phyloP scores from a whole-genome alignment of 2,329 filamentous ascomycete species.

The Nemania serpens region DNA sequence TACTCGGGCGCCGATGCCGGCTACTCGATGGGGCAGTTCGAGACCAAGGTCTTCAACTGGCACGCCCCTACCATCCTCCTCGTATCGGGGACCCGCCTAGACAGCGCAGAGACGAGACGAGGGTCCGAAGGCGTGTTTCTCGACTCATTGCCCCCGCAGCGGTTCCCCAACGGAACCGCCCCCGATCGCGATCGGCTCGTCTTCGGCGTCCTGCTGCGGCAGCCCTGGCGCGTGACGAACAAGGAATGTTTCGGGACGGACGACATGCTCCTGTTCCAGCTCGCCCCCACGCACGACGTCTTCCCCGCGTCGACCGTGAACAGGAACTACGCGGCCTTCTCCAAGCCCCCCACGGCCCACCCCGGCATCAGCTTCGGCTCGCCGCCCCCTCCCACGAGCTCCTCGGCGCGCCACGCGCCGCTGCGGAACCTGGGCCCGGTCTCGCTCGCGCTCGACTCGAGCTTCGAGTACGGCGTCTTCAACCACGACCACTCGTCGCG shows the following conservation, averaged over 20 bases:
- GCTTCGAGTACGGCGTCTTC: conserved; percentile 77
- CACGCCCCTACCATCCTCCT: conserved; percentile 73
- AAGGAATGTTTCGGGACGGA: conserved; percentile 70
- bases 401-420: conserved; percentile 35
- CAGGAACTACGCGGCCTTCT: conserved; percentile 71
- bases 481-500: conserved; percentile 67
- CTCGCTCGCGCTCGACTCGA: conserved; percentile 70
- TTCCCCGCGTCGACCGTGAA: conserved; percentile 68
- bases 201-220: conserved; percentile 69
- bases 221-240: conserved; percentile 72
- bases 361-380: conserved; percentile 70
- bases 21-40: conserved; percentile 78
- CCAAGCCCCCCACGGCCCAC: conserved; percentile 63
- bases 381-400: conserved; percentile 55
- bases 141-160: conserved; percentile 65
- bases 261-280: conserved; percentile 70
- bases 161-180: conserved; percentile 57
- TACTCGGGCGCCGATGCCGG: conserved; percentile 74
- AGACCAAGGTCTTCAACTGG: conserved; percentile 78
- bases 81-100: conserved; percentile 67
- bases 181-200: conserved; percentile 57
- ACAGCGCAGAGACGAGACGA: conserved; percentile 48
- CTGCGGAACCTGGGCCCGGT: conserved; percentile 46
- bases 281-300: conserved; percentile 73
- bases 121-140: conserved; percentile 62